Evolutionary conservation across 495 filamentous ascomycete species (phyloP), one percentile per base, ranked within the genome.

Genomic region (Penicillium samsonianum): DNA sequence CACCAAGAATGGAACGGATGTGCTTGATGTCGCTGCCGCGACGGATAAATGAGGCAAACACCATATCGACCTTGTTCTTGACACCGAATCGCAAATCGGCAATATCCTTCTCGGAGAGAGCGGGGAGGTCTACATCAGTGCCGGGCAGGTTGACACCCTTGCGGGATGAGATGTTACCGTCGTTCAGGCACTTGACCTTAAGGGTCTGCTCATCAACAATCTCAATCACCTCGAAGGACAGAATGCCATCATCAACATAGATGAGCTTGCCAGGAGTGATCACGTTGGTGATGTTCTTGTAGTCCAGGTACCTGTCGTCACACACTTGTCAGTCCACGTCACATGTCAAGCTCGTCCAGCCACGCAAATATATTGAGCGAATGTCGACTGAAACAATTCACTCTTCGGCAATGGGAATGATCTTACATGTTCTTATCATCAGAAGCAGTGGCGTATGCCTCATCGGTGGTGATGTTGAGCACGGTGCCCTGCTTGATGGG

Each of bases 201-300:
- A 98, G 76, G 62, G 87, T 98, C 83, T 96, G 84, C 22, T 90
- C 89, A 62, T 98, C 89, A 55, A 90, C 82, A 64, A 98, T 82
- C 67, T 92, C 84, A 53, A 97, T 62, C 37, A 98, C 94, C 67
- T 96, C 87, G 67, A 98, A 97, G 4, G 92, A 93, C 54, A 98
- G 87, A 52, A 98, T 91, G 68, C 94, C 94, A 65, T 98, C 94
- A 67, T 98, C 94, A 61, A 98, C 95, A 78, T 95, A 98, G 82
- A 98, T 96, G 72, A 89, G 87, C 66, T 93, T 92, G 66, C 95
- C 95, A n/a, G 83, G 77, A 62, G 87, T 72, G 73, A 98, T 98
- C 67, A 98, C 92, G 78, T 92, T 96, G 78, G 94, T 96, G 82
- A 98, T 96, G 83, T 98, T 98, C 86, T 92, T 93, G 79, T 98